phyloP scores from a whole-genome alignment of 495 filamentous ascomycete genomes.

The Aspergillus cristatus region DNA sequence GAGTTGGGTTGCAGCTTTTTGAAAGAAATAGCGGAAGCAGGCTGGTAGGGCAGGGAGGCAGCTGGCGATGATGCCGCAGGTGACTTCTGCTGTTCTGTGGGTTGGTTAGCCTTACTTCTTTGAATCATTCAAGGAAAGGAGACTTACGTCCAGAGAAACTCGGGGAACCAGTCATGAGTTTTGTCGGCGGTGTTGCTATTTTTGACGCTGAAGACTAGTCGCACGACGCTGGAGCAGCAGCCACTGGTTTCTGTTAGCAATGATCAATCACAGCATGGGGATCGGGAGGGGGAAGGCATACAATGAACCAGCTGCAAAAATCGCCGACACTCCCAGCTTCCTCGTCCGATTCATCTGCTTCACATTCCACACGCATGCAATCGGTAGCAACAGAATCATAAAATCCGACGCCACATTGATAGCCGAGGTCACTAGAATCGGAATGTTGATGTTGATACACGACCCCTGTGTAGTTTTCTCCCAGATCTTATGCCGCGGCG shows the following conservation, averaged over 20 bases:
- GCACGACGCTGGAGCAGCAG: slow-evolving; percentile 15
- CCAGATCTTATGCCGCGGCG: slow-evolving; percentile 21
- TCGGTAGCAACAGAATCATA: slow-evolving; percentile 27
- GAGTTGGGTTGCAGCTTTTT: slow-evolving; percentile 6
- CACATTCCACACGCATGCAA: slow-evolving; percentile 24
- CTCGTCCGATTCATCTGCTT: slow-evolving; percentile 10
- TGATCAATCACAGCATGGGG: neutral
- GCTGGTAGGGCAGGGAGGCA: slow-evolving; percentile 13
- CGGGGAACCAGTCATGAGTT: slow-evolving; percentile 14
- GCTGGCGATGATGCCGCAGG: slow-evolving; percentile 15
- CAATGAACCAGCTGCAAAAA: slow-evolving; percentile 30
- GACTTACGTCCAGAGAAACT: slow-evolving; percentile 18
- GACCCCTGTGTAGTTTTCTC: slow-evolving; percentile 15
- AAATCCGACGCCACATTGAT: slow-evolving; percentile 31
- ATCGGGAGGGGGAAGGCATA: slow-evolving; percentile 4
- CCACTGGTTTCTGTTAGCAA: slow-evolving; percentile 1
- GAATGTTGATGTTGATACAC: slow-evolving; percentile 20
- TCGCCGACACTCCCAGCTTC: slow-evolving; percentile 20
- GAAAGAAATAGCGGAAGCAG: slow-evolving; percentile 9
- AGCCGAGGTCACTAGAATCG: slow-evolving; percentile 22
- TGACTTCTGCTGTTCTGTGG: slow-evolving; percentile 14
- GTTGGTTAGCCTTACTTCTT: too few relatives aligned
- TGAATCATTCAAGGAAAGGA: neutral
- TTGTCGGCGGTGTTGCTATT: slow-evolving; percentile 7
- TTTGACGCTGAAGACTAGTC: slow-evolving; percentile 8